phyloP scores from a whole-genome alignment of 768 basidiomycete species.

The Boletus fagicola region DNA sequence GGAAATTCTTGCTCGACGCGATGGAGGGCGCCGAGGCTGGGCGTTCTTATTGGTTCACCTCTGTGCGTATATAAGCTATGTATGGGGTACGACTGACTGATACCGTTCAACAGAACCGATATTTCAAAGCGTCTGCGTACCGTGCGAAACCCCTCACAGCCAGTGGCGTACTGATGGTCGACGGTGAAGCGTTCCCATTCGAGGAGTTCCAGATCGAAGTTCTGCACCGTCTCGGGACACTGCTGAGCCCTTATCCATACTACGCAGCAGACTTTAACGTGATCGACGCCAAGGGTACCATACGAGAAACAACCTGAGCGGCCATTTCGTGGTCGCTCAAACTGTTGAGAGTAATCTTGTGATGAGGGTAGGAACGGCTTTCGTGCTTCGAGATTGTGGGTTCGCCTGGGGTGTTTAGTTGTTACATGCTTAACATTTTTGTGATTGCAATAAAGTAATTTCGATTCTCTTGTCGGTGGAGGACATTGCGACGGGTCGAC shows the following conservation, averaged over 20 bases:
- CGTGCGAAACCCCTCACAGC: conserved; percentile 58
- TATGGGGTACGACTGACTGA: conserved; percentile 7
- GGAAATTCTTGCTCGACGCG: conserved; percentile 49
- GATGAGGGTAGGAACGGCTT: neutral
- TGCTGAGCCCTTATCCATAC: conserved; percentile 54
- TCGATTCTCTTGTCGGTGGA: neutral
- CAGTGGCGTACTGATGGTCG: conserved; percentile 62
- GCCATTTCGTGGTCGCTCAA: neutral
- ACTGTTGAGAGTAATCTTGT: neutral
- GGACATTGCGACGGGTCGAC: neutral
- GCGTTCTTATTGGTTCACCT: conserved; percentile 56
- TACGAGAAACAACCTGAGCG: conserved; percentile 10
- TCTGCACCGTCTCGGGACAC: conserved; percentile 60
- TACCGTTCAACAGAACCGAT: conserved; percentile 49
- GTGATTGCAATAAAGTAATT: neutral
- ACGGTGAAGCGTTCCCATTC: conserved; percentile 77
- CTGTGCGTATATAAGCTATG: conserved; percentile 39
- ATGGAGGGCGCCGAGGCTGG: conserved; percentile 66
- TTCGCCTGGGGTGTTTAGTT: conserved; percentile 1
- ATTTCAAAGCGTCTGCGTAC: conserved; percentile 73
- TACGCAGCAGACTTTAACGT: conserved; percentile 56
- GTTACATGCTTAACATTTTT: neutral
- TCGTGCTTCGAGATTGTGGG: neutral
- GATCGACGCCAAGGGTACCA: conserved; percentile 26
- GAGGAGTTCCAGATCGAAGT: conserved; percentile 77